Evolutionary conservation across 2,329 filamentous ascomycete species (phyloP).

Genomic region (Leptographium flavum): DNA sequence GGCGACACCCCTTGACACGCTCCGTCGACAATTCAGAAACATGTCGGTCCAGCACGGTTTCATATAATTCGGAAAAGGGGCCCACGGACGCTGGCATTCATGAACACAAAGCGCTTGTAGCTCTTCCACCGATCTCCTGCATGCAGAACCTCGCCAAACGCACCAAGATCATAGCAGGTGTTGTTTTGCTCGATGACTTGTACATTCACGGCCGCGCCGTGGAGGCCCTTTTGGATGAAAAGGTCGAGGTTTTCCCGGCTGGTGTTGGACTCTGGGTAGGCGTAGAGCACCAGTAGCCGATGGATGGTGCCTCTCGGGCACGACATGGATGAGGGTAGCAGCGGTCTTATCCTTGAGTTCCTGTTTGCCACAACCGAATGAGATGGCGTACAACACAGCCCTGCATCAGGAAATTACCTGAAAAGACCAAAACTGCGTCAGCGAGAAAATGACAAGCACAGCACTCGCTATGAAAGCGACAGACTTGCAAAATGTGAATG

Average conservation of each 20-base stretch:
- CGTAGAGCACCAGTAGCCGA: conserved; percentile 21
- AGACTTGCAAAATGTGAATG: neutral
- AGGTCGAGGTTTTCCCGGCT: conserved; percentile 21
- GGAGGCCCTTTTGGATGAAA: conserved; percentile 22
- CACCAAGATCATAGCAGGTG: conserved; percentile 22
- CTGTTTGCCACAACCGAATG: neutral
- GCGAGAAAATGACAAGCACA: neutral
- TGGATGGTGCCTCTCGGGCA: neutral
- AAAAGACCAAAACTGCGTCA: neutral
- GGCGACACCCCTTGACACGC: conserved; percentile 15
- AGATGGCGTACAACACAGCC: too few species aligned
- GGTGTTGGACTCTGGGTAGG: conserved; percentile 19
- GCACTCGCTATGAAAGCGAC: neutral
- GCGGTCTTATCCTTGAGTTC: neutral
- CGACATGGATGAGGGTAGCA: neutral
- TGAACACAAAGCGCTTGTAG: conserved; percentile 21
- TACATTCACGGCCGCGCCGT: conserved; percentile 21
- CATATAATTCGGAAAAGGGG: conserved; percentile 22
- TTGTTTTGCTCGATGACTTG: conserved; percentile 17
- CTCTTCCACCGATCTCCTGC: conserved; percentile 17
- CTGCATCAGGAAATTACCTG: neutral
- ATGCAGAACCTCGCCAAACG: conserved; percentile 20
- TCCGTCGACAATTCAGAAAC: conserved; percentile 18
- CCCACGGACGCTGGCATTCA: conserved; percentile 22
- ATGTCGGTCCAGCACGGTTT: conserved; percentile 21